Percentiles rank a stretch among this genome's conserved stretches.
Evolutionary conservation across 768 basidiomycete genomes (phyloP).

Genomic region (Boletus pseudo-olivaceus): DNA sequence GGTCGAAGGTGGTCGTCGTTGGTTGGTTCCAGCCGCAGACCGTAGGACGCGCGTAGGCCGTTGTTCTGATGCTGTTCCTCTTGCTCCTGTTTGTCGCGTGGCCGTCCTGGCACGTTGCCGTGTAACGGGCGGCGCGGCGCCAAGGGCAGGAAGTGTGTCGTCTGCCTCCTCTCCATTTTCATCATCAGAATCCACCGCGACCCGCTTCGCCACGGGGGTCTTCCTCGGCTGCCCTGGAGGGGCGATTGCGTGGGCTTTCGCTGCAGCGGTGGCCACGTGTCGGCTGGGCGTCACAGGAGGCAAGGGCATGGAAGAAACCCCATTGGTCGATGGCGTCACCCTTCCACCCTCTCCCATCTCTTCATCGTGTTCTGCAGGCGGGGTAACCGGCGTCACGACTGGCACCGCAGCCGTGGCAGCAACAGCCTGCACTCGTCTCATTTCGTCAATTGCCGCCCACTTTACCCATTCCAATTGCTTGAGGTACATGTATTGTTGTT

Average conservation of each 20-base stretch:
- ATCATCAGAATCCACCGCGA: constrained; percentile 64
- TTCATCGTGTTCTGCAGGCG: constrained; percentile 74
- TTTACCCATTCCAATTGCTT: constrained; percentile 93
- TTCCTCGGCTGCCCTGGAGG: constrained; percentile 86
- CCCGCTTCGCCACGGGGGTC: constrained; percentile 75
- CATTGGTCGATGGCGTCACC: constrained; percentile 25
- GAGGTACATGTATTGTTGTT: constrained; percentile 93
- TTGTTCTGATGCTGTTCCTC: constrained; percentile 66
- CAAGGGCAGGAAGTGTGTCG: constrained; percentile 64
- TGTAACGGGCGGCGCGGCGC: constrained; percentile 40
- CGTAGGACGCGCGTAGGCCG: constrained; percentile 72
- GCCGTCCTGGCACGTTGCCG: constrained; percentile 37
- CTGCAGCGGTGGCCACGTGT: constrained; percentile 66
- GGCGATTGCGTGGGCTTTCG: constrained; percentile 65
- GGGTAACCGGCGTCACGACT: constrained; percentile 71
- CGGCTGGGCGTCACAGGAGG: constrained; percentile 82
- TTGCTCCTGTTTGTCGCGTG: constrained; percentile 36
- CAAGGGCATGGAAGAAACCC: constrained; percentile 30
- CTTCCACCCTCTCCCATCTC: constrained; percentile 49
- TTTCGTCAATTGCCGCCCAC: constrained; percentile 87
- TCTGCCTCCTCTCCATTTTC: constrained; percentile 54
- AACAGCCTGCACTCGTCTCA: constrained; percentile 46
- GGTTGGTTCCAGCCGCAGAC: constrained; percentile 56
- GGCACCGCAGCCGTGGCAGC: constrained; percentile 38
- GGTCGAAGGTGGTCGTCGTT: constrained; percentile 49